These are phyloP conservation scores for Mortierella sp. DNA, from an alignment of 371 early-diverging fungal genomes.

Conservation along the genomic window DNA sequence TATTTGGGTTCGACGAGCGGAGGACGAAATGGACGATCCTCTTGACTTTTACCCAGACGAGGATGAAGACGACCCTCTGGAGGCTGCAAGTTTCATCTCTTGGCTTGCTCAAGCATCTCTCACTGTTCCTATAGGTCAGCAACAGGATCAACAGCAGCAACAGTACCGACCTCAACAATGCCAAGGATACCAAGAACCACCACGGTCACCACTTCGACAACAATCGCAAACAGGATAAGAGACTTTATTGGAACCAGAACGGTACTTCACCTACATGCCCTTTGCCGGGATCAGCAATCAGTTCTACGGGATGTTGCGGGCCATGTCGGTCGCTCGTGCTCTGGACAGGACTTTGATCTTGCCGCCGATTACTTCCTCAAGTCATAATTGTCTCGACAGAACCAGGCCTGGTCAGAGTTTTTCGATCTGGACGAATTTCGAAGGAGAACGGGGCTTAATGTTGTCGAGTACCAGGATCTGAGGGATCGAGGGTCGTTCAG, in stretches of 20 bases:
- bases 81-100: slow-evolving; percentile 11
- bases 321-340: slow-evolving; percentile 19
- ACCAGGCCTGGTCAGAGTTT: slow-evolving; percentile 26
- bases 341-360: slow-evolving; percentile 15
- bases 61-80: slow-evolving; percentile 12
- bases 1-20: neutral
- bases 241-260: neutral
- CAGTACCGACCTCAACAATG: neutral
- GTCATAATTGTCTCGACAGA: slow-evolving; percentile 16
- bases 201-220: neutral
- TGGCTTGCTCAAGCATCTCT: slow-evolving; percentile 13
- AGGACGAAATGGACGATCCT: neutral
- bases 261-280: slow-evolving; percentile 20
- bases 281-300: slow-evolving; percentile 22
- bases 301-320: slow-evolving; percentile 24
- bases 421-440: slow-evolving; percentile 21
- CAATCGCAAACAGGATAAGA: neutral
- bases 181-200: neutral
- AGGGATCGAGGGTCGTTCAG: slow-evolving; percentile 7
- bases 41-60: slow-evolving; percentile 22
- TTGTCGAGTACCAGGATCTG: slow-evolving; percentile 18
- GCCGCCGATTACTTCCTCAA: slow-evolving; percentile 23
- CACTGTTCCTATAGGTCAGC: neutral
- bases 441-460: slow-evolving; percentile 6
- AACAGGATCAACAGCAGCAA: neutral